Evolutionary conservation across 345 rosid species (phyloP).

Genomic region (Eucalyptus urophylla): DNA sequence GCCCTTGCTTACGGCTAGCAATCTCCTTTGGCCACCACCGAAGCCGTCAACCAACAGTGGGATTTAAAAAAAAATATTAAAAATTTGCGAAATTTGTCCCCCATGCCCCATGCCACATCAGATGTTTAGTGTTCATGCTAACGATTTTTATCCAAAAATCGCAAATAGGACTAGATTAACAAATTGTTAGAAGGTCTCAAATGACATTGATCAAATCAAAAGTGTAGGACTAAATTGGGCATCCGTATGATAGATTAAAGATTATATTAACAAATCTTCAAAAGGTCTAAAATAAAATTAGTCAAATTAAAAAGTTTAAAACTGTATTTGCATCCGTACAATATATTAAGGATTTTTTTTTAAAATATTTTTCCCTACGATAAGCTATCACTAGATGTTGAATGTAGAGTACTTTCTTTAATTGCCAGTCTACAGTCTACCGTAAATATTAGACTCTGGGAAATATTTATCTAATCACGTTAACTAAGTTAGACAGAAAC

Average conservation of each 20-base stretch:
- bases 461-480: neutral
- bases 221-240: rapidly evolving
- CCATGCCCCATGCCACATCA: neutral
- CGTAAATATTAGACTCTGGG: neutral
- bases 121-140: neutral
- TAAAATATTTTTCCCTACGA: neutral
- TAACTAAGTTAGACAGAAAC: neutral
- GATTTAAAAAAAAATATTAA: too few species aligned
- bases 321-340: neutral
- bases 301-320: neutral
- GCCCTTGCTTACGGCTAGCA: neutral
- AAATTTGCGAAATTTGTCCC: neutral
- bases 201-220: neutral
- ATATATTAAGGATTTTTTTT: neutral
- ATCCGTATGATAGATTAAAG: neutral
- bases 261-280: neutral
- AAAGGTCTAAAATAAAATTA: neutral
- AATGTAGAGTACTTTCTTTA: neutral
- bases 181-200: neutral
- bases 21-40: neutral
- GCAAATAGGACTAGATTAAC: rapidly evolving
- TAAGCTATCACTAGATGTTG: neutral
- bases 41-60: neutral
- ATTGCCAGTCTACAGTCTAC: neutral
- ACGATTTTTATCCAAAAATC: neutral